A percentile compares a stretch with the other conserved stretches of the same genome.
These are phyloP conservation scores for Astrephomene gubernaculifera DNA, from an alignment of 139 green algal genomes.

Conservation along the genomic window DNA sequence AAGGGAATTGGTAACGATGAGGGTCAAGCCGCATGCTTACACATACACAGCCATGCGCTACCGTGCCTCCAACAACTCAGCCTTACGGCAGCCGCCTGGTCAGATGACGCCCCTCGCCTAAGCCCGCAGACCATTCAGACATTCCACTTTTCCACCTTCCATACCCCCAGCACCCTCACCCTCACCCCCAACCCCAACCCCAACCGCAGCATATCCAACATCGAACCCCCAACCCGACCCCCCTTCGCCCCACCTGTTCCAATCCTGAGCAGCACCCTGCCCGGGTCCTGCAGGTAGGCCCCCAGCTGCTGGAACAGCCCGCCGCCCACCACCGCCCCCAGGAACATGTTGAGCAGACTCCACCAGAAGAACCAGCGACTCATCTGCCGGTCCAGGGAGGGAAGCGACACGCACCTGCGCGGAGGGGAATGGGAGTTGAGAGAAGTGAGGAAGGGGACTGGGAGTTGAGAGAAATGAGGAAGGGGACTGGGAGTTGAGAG, in stretches of 20 bases:
- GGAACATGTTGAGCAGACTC: slow-evolving; percentile 67
- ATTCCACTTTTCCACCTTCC: no score
- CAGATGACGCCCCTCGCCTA: no score
- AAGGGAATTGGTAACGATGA: not conserved
- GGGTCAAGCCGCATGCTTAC: no score
- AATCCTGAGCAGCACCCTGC: slow-evolving; percentile 35
- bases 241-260: slow-evolving; percentile 16
- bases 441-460: not conserved
- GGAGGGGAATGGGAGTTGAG: not conserved
- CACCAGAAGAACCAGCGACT: slow-evolving; percentile 65
- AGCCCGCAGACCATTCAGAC: no score
- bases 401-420: slow-evolving; percentile 43
- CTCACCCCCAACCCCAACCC: no score
- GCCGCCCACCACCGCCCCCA: slow-evolving; percentile 65
- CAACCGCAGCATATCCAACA: no score
- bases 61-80: no score
- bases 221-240: not conserved
- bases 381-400: slow-evolving; percentile 55
- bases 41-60: no score
- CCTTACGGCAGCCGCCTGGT: no score
- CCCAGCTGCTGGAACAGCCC: slow-evolving; percentile 50
- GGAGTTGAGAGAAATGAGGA: no score
- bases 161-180: no score
- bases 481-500: no score
- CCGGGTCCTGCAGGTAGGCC: slow-evolving; percentile 43